These are phyloP conservation scores for Tricholoma hemisulphureum DNA, from an alignment of 768 basidiomycete genomes.

Conservation along the genomic window DNA sequence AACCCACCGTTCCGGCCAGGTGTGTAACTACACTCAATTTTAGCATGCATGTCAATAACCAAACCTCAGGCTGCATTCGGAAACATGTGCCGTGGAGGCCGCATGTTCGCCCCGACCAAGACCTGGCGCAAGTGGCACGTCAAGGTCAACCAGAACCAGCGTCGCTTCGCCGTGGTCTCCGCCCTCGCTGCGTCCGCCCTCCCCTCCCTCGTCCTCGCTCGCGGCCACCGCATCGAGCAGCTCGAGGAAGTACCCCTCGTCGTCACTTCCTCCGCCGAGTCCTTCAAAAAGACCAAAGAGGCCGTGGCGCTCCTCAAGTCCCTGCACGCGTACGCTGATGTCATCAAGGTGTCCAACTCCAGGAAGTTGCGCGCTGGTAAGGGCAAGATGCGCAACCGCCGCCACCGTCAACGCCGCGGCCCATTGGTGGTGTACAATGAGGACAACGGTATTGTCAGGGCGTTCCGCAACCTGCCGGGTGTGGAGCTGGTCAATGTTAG, in stretches of 20 bases:
- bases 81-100: conserved; percentile 99
- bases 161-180: conserved; percentile 95
- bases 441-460: conserved; percentile 96
- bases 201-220: conserved; percentile 96
- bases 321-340: conserved; percentile 86
- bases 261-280: conserved; percentile 73
- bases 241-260: conserved; percentile 97
- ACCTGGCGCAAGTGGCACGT: conserved; percentile 99
- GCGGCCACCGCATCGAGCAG: conserved; percentile 98
- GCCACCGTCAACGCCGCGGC: conserved; percentile 95
- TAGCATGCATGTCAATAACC: neutral
- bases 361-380: conserved; percentile 96
- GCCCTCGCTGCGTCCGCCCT: conserved; percentile 97
- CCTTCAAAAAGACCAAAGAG: conserved; percentile 94
- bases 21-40: conserved; percentile 30
- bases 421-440: conserved; percentile 97
- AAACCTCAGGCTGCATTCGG: conserved; percentile 87
- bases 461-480: conserved; percentile 98
- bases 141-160: conserved; percentile 99
- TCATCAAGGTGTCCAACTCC: conserved; percentile 96
- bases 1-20: conserved; percentile 97
- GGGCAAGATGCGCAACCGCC: conserved; percentile 95
- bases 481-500: conserved; percentile 96
- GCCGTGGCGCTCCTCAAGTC: conserved; percentile 91
- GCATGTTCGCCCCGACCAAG: conserved; percentile 99